A percentile compares a stretch with the other conserved stretches of the same genome.
Evolutionary conservation across 805 yeast species (phyloP).

Genomic region (Nakazawaea siamensis): DNA sequence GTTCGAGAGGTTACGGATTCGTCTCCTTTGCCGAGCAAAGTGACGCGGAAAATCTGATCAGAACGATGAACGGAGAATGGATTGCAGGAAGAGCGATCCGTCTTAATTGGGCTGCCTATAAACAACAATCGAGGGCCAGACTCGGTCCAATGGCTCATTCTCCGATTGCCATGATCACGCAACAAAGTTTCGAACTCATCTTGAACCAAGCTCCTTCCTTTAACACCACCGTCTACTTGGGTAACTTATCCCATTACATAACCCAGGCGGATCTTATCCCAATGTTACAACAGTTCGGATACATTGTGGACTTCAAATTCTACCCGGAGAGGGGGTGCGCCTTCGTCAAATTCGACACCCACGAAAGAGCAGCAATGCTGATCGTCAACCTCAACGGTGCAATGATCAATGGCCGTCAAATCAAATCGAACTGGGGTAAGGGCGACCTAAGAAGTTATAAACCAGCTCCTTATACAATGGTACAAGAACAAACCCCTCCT

Average conservation of each 20-base stretch:
- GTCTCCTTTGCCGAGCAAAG: conserved; percentile 59
- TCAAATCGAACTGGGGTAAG: conserved; percentile 87
- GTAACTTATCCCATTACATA: conserved; percentile 73
- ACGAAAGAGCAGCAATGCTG: conserved; percentile 84
- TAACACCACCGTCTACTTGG: conserved; percentile 83
- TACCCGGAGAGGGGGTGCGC: conserved; percentile 84
- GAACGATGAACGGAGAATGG: conserved; percentile 64
- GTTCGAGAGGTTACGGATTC: conserved; percentile 89
- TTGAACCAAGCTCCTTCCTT: conserved; percentile 73
- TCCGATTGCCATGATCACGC: conserved; percentile 26
- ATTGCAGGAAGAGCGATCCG: conserved; percentile 72
- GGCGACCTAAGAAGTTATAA: conserved; percentile 20
- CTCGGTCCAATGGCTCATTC: conserved; percentile 11
- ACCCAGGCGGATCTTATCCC: conserved; percentile 69
- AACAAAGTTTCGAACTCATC: conserved; percentile 61
- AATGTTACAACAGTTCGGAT: conserved; percentile 72
- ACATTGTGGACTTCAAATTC: conserved; percentile 70
- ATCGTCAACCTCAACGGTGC: conserved; percentile 72
- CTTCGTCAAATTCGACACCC: conserved; percentile 79
- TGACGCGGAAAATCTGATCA: conserved; percentile 71
- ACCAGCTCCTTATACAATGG: conserved; percentile 16
- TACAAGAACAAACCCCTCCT: background rate
- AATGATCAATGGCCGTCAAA: conserved; percentile 64
- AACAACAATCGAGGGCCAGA: conserved; percentile 27
- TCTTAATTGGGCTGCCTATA: conserved; percentile 84